phyloP scores from a whole-genome alignment of 352 stramenopile genomes.

The Pythium grandisporangium region DNA sequence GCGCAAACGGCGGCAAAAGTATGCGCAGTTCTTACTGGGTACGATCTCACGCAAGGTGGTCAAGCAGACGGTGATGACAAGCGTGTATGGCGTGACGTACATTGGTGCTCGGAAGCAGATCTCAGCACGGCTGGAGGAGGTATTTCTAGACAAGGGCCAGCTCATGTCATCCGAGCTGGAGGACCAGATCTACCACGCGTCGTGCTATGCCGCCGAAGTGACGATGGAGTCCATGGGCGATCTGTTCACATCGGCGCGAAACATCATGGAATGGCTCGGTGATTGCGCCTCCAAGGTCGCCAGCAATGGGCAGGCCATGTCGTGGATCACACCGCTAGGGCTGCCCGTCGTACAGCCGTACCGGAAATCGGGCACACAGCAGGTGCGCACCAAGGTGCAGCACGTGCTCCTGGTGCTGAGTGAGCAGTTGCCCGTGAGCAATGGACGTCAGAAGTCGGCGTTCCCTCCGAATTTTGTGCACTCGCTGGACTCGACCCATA shows the following conservation, averaged over 20 bases:
- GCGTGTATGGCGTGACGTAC: slow-evolving; percentile 99
- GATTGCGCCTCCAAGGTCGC: slow-evolving; percentile 68
- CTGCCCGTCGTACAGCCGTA: slow-evolving; percentile 99
- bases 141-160: slow-evolving; percentile 68
- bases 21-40: slow-evolving; percentile 58
- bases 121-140: slow-evolving; percentile 92
- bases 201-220: slow-evolving; percentile 90
- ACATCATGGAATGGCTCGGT: slow-evolving; percentile 92
- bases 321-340: slow-evolving; percentile 98
- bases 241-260: slow-evolving; percentile 92
- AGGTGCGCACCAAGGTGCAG: slow-evolving; percentile 82
- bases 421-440: slow-evolving; percentile 50
- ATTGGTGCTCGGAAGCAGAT: slow-evolving; percentile 99
- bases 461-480: slow-evolving; percentile 99
- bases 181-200: slow-evolving; percentile 78
- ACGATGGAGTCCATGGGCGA: slow-evolving; percentile 97
- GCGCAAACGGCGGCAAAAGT: slow-evolving; percentile 50
- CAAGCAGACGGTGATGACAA: slow-evolving; percentile 99
- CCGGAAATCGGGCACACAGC: slow-evolving; percentile 67
- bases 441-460: slow-evolving; percentile 88
- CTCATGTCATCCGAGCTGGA: slow-evolving; percentile 75
- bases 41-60: slow-evolving; percentile 94
- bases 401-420: slow-evolving; percentile 83
- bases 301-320: slow-evolving; percentile 89
- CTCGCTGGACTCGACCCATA: slow-evolving; percentile 99